Evolutionary conservation across 495 filamentous ascomycete species (phyloP).

Genomic region (Letharia columbiana): DNA sequence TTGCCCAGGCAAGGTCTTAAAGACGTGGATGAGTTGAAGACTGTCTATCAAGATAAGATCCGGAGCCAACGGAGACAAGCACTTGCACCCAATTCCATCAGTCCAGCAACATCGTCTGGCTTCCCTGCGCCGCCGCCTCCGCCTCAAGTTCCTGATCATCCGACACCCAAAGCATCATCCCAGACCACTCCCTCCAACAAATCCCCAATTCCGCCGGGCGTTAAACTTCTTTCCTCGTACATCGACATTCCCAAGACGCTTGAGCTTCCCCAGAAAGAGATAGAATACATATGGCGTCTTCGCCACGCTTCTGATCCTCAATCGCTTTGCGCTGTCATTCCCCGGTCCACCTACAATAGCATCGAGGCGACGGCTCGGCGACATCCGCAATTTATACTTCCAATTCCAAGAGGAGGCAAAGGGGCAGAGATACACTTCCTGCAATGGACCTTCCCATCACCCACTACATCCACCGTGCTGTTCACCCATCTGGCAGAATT

Average conservation of each 20-base stretch:
- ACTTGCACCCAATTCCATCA: constrained; percentile 29
- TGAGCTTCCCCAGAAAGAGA: constrained; percentile 66
- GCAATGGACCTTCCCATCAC: constrained; percentile 66
- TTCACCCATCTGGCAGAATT: constrained; percentile 90
- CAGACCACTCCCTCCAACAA: constrained; percentile 28
- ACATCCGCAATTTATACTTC: constrained; percentile 84
- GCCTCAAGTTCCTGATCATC: constrained; percentile 17
- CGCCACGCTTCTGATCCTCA: constrained; percentile 60
- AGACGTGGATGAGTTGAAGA: constrained; percentile 66
- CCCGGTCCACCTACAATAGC: constrained; percentile 55
- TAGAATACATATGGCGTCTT: constrained; percentile 85
- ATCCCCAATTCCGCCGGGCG: constrained; percentile 38
- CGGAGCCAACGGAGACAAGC: constrained; percentile 52
- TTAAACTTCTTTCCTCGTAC: constrained; percentile 76
- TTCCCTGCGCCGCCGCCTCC: constrained; percentile 30
- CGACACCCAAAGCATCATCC: constrained; percentile 15
- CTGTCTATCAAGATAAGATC: constrained; percentile 78
- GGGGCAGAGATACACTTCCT: constrained; percentile 78
- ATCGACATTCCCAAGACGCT: constrained; percentile 72
- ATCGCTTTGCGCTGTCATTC: constrained; percentile 76
- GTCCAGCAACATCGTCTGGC: constrained; percentile 25
- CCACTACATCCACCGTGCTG: constrained; percentile 67
- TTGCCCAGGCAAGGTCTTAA: constrained; percentile 58
- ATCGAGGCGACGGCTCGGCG: constrained; percentile 59
- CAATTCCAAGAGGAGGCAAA: constrained; percentile 57